Conservation (phyloP, 371 early-diverging fungal genomes). For the Nematocida sp. region DNA sequence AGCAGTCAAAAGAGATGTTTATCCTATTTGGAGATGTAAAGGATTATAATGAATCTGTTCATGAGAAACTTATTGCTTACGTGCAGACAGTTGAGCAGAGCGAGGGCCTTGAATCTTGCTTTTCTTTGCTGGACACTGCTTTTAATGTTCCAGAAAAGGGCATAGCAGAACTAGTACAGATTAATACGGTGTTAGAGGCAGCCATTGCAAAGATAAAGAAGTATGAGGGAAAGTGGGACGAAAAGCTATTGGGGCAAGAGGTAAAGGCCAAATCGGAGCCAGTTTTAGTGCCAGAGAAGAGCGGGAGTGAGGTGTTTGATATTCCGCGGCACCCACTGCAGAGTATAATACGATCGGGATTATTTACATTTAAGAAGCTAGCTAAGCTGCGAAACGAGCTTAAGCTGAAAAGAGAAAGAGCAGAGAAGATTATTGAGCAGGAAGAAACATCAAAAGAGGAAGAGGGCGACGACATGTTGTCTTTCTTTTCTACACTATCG, state of each 20-base stretch:
- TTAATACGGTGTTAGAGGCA: constrained; percentile 45
- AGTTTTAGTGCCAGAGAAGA: neutral
- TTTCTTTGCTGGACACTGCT: neutral
- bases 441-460: constrained; percentile 8
- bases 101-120: constrained; percentile 13
- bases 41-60: constrained; percentile 26
- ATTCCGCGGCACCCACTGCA: neutral
- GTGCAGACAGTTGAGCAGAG: constrained; percentile 42
- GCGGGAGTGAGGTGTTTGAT: neutral
- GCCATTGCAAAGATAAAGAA: constrained; percentile 43
- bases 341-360: constrained; percentile 15
- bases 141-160: neutral
- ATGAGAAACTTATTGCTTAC: constrained; percentile 16
- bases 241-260: neutral
- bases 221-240: constrained; percentile 42
- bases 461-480: neutral
- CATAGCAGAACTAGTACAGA: constrained; percentile 36
- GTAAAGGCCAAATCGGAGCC: constrained; percentile 8
- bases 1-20: constrained; percentile 29
- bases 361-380: constrained; percentile 43
- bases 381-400: constrained; percentile 17
- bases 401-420: constrained; percentile 4
- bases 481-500: constrained; percentile 14
- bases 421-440: constrained; percentile 20
- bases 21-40: neutral